Percentiles rank a stretch among this genome's conserved stretches.
Conservation (phyloP, 202 grass and related monocot genomes). For the Dendrocalamus latiflorus region DNA sequence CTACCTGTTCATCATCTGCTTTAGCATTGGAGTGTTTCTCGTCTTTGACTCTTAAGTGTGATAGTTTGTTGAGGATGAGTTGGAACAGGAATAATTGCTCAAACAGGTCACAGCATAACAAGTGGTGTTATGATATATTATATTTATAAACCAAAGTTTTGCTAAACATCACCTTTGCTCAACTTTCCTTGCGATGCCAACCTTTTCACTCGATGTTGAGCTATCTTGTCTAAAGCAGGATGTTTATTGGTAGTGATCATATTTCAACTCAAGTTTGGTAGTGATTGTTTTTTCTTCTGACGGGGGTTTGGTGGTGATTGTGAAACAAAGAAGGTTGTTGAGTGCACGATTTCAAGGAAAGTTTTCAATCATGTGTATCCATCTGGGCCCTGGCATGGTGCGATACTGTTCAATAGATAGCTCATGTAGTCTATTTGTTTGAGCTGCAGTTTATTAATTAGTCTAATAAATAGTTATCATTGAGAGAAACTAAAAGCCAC, state of each 20-base stretch:
- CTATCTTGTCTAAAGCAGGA: background rate
- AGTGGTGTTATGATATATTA: background rate
- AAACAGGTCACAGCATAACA: background rate
- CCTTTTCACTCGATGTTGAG: background rate
- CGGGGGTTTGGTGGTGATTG: background rate
- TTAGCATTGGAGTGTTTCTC: background rate
- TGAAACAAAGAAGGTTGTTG: background rate
- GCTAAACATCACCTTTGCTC: background rate
- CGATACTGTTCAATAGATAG: background rate
- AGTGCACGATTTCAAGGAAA: background rate
- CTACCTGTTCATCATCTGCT: background rate
- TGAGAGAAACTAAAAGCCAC: no score
- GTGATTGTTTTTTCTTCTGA: background rate
- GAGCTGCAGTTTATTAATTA: no score
- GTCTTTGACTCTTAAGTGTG: background rate
- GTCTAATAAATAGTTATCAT: no score
- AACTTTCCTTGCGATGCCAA: background rate
- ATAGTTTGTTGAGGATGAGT: background rate
- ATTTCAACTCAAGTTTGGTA: background rate
- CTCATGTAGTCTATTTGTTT: background rate
- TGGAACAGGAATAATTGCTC: slow-evolving; percentile 1
- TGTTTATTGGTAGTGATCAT: background rate
- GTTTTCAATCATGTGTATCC: background rate
- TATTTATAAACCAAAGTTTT: background rate
- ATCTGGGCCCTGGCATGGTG: background rate